These are phyloP conservation scores for Jackrogersella multiformis DNA, from an alignment of 495 filamentous ascomycete species.

Conservation along the genomic window DNA sequence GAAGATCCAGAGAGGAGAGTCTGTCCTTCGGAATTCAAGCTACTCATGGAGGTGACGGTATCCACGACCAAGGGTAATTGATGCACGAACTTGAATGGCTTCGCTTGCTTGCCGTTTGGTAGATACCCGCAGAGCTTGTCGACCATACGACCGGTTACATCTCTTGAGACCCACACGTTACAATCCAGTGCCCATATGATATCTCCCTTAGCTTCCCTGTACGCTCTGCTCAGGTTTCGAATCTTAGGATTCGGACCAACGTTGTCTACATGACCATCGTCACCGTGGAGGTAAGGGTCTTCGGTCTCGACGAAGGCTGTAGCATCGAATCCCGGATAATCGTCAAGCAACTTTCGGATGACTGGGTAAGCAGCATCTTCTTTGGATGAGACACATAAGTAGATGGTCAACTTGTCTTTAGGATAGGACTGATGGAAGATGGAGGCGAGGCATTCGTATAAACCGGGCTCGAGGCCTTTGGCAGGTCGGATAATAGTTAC, in stretches of 20 bases:
- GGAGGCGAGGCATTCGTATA: constrained; percentile 93
- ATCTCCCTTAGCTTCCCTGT: constrained; percentile 91
- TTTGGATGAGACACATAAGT: constrained; percentile 81
- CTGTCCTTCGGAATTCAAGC: constrained; percentile 52
- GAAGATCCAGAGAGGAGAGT: constrained; percentile 52
- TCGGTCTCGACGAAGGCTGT: constrained; percentile 86
- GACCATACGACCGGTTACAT: constrained; percentile 85
- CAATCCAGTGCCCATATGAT: constrained; percentile 96
- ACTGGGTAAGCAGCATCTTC: constrained; percentile 81
- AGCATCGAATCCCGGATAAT: constrained; percentile 79
- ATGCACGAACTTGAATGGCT: constrained; percentile 92
- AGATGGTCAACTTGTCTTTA: constrained; percentile 76
- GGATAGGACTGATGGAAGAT: constrained; percentile 89
- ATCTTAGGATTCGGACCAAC: constrained; percentile 98
- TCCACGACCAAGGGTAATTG: constrained; percentile 91
- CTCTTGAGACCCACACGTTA: constrained; percentile 89
- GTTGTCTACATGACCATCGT: constrained; percentile 60
- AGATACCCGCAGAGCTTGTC: constrained; percentile 79
- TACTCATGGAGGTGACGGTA: constrained; percentile 55
- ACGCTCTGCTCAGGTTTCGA: constrained; percentile 93
- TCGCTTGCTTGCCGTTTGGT: constrained; percentile 49
- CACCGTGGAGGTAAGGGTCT: constrained; percentile 74
- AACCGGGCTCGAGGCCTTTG: constrained; percentile 88
- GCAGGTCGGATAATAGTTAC: constrained; percentile 92
- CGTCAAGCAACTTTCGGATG: constrained; percentile 71